phyloP scores from a whole-genome alignment of 73 alveolate species.

The Paramecium primaurelia region DNA sequence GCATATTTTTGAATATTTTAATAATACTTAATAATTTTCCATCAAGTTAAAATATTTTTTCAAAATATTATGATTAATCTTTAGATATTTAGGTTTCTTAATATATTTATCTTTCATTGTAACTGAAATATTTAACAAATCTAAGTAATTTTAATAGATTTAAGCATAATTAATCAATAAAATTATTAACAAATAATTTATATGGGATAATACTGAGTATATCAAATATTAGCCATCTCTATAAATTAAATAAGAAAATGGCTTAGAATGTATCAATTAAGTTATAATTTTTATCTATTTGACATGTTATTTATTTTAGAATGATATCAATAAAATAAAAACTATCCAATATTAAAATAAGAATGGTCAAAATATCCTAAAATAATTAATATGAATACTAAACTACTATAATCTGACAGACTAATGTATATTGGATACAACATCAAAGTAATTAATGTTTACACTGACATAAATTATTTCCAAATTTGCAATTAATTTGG shows the following conservation, averaged over 20 bases:
- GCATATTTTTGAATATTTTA: background rate
- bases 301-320: background rate
- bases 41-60: background rate
- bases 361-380: background rate
- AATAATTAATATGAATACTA: background rate
- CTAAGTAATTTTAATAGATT: background rate
- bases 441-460: background rate
- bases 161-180: background rate
- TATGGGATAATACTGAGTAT: slow-evolving; percentile 7
- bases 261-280: background rate
- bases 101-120: background rate
- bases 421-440: background rate
- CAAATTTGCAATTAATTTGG: background rate
- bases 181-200: background rate
- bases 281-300: background rate
- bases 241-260: background rate
- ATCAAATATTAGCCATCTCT: slow-evolving; percentile 35
- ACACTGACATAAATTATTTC: background rate
- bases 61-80: background rate
- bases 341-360: background rate
- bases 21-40: background rate
- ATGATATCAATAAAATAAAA: background rate
- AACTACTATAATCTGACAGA: background rate
- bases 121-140: background rate
- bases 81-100: background rate